A percentile compares a stretch with the other conserved stretches of the same genome.
These are phyloP conservation scores for Prunella vulgaris DNA, from an alignment of 257 asterid species.

Conservation along the genomic window DNA sequence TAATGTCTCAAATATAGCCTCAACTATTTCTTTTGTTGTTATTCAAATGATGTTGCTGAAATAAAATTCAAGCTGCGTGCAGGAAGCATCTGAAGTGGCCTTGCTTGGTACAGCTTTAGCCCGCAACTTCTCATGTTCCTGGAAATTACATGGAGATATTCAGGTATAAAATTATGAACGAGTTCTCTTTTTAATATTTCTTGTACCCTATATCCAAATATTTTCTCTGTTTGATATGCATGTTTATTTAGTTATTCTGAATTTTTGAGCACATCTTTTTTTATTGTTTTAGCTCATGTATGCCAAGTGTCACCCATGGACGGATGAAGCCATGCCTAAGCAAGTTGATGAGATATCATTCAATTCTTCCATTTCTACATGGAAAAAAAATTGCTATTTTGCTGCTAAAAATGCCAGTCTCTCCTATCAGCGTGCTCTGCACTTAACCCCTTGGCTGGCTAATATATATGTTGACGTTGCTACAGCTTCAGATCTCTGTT, in stretches of 20 bases:
- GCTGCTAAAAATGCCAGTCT: conserved; percentile 68
- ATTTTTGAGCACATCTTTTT: conserved; percentile 22
- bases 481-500: conserved; percentile 62
- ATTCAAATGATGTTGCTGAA: conserved; percentile 17
- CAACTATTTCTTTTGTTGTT: conserved; percentile 15
- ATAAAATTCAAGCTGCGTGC: conserved; percentile 26
- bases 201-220: neutral
- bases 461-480: conserved; percentile 76
- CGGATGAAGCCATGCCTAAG: conserved; percentile 39
- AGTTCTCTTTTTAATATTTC: neutral
- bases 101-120: conserved; percentile 48
- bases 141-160: conserved; percentile 98
- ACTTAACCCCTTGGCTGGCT: conserved; percentile 91
- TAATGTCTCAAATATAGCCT: conserved; percentile 22
- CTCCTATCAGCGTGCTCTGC: conserved; percentile 92
- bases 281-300: conserved; percentile 59
- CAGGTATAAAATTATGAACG: conserved; percentile 45
- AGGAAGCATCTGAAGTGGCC: conserved; percentile 90
- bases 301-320: conserved; percentile 93
- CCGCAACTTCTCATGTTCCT: conserved; percentile 65
- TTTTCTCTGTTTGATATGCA: conserved; percentile 7
- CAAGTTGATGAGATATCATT: conserved; percentile 54
- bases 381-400: conserved; percentile 66
- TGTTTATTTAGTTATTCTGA: conserved; percentile 17
- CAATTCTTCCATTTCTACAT: conserved; percentile 50